phyloP scores from a whole-genome alignment of 768 basidiomycete genomes.

The Termitomyces sp. region DNA sequence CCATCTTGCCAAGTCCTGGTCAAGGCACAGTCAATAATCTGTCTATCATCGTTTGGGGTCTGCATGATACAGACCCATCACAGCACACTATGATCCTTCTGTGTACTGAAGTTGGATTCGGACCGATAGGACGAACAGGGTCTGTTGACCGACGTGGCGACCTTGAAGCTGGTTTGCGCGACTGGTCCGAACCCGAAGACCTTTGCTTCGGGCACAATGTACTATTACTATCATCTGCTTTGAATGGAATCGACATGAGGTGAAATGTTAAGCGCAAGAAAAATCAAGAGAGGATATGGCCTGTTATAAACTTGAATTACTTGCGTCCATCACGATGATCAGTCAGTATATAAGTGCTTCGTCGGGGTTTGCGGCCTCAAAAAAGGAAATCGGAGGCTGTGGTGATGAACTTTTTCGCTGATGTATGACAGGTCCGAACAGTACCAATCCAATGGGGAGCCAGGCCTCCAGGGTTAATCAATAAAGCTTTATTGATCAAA shows the following conservation, averaged over 20 bases:
- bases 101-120: constrained; percentile 19
- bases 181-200: not conserved
- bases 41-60: not conserved
- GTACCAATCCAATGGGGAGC: not conserved
- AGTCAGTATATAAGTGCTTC: not conserved
- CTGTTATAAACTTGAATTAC: not conserved
- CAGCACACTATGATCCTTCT: constrained; percentile 72
- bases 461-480: not conserved
- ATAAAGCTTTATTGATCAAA: not conserved
- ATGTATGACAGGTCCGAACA: not conserved
- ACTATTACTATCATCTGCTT: not conserved
- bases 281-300: not conserved
- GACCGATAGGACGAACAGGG: constrained; percentile 17
- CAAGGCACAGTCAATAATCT: not conserved
- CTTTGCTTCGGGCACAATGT: not conserved
- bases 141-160: constrained; percentile 29
- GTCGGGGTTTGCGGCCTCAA: not conserved
- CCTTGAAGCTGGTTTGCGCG: constrained; percentile 1
- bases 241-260: constrained; percentile 5
- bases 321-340: constrained; percentile 8
- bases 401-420: not conserved
- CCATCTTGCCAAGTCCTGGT: constrained; percentile 73
- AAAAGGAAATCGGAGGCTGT: not conserved
- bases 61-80: constrained; percentile 49
- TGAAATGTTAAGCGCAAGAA: not conserved